These are phyloP conservation scores for Mycena indigotica DNA, from an alignment of 768 basidiomycete species.

Conservation along the genomic window DNA sequence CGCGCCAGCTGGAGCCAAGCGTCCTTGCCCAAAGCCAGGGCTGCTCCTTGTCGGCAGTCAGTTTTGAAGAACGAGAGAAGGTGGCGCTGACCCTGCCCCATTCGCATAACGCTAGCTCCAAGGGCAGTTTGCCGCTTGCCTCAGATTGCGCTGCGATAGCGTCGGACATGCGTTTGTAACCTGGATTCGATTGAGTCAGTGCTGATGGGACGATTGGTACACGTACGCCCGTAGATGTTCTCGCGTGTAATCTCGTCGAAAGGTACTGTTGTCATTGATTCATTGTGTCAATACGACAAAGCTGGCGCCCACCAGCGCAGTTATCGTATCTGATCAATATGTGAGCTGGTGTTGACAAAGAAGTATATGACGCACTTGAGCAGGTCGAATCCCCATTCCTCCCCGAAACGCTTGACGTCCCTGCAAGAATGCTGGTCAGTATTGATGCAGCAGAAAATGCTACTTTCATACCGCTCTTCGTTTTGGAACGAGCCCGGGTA, in stretches of 20 bases:
- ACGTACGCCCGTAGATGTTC: constrained; percentile 58
- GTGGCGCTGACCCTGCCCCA: constrained; percentile 63
- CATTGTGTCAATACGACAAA: neutral
- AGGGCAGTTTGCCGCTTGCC: constrained; percentile 51
- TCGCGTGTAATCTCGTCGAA: constrained; percentile 57
- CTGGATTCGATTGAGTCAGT: constrained; percentile 30
- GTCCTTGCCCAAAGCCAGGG: constrained; percentile 64
- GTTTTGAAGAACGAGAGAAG: constrained; percentile 1
- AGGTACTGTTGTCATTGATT: constrained; percentile 40
- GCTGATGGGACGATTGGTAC: constrained; percentile 1
- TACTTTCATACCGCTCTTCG: constrained; percentile 56
- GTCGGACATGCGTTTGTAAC: constrained; percentile 61
- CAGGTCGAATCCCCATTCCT: constrained; percentile 67
- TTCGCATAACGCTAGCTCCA: constrained; percentile 64
- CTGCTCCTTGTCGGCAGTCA: constrained; percentile 44
- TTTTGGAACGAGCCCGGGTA: constrained; percentile 70
- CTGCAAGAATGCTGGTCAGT: too few species aligned
- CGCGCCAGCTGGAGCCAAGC: constrained; percentile 69
- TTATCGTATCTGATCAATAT: constrained; percentile 67
- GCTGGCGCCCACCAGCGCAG: constrained; percentile 47
- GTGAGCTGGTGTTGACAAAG: neutral
- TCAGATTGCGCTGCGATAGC: constrained; percentile 55
- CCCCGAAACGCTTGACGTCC: constrained; percentile 56
- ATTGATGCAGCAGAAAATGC: too few species aligned
- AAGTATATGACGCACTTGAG: constrained; percentile 49